A percentile compares a stretch with the other conserved stretches of the same genome.
Conservation (phyloP, 352 stramenopile species). For the Peronospora farinosa region DNA sequence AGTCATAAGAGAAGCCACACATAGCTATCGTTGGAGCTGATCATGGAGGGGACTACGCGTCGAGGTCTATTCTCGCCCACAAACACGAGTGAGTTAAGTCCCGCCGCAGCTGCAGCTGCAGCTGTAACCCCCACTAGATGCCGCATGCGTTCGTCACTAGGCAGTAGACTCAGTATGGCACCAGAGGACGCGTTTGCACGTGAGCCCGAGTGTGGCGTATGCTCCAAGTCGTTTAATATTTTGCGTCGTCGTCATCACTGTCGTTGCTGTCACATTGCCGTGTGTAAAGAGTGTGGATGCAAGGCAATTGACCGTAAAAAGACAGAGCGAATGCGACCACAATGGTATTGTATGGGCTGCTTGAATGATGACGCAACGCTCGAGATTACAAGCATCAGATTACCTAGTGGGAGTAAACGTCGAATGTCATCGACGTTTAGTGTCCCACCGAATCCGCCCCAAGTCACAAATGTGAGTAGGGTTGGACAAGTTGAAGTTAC, state of each 20-base stretch:
- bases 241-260: conserved; percentile 80
- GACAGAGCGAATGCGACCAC: conserved; percentile 44
- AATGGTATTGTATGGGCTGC: conserved; percentile 76
- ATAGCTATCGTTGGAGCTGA: not conserved
- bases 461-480: conserved; percentile 44
- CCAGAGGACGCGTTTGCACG: conserved; percentile 53
- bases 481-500: conserved; percentile 19
- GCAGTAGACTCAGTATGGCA: conserved; percentile 36
- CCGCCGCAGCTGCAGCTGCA: conserved; percentile 9
- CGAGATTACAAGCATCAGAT: conserved; percentile 48
- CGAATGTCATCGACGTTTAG: conserved; percentile 43
- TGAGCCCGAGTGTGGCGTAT: conserved; percentile 70
- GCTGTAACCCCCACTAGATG: conserved; percentile 13
- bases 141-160: conserved; percentile 24
- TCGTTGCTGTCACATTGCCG: conserved; percentile 71
- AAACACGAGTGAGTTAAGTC: conserved; percentile 17
- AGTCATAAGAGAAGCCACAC: conserved; percentile 4
- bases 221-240: conserved; percentile 74
- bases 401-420: conserved; percentile 42
- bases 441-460: conserved; percentile 25
- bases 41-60: conserved; percentile 21
- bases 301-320: conserved; percentile 68
- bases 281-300: conserved; percentile 78
- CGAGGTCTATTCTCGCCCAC: conserved; percentile 31
- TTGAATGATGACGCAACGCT: conserved; percentile 63